Evolutionary conservation across 345 rosid species (phyloP), one percentile per base, ranked within the genome.

Genomic region (Hirschfeldia incana): DNA sequence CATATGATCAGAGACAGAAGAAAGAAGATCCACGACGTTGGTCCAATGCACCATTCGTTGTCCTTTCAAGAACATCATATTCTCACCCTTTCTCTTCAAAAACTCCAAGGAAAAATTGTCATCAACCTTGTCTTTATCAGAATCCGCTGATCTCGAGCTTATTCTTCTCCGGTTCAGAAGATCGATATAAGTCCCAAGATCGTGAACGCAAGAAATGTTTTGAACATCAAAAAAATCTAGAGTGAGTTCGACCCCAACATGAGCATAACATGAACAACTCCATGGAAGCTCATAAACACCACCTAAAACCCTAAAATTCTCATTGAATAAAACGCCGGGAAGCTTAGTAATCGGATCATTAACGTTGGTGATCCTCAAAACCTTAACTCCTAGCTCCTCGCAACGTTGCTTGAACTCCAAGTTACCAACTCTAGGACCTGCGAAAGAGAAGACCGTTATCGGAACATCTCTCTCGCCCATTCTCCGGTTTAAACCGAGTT

Each of bases 341-440:
- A 94, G 81, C 66, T 91, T 94, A 7, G 97, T 91, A 29, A 92
- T 85, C 0, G 97, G 98, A 57, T 94, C 98, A 16, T 92, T 87
- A 1, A 83, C 84, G 32, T 94, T 94, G 53, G 79, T 90, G 26
- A 94, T 85, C 69, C 97, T 86, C 67, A 92, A 17, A 13, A 91
- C 91, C 27, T 88, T 94, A 0, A 94, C 86, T 8, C 97, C 97
- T 6, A 90, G 70, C 55, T 92, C 92, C 62, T 92, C 98, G 2
- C 97, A 92, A 37, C 97, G 78, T 60, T 88, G 63, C 83, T 90
- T 94, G 83, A 94, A 92, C 51, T 65, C 85, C 0, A 76, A 44
- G 77, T 94, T 94, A 57, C 98, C 98, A 7, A 94, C 98, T 46
- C 98, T 86, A 0, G 97, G 98, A 2, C 97, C 98, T 1, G 91